Conservation (phyloP, 2,329 filamentous ascomycete species). For the Botrytis cinerea region DNA sequence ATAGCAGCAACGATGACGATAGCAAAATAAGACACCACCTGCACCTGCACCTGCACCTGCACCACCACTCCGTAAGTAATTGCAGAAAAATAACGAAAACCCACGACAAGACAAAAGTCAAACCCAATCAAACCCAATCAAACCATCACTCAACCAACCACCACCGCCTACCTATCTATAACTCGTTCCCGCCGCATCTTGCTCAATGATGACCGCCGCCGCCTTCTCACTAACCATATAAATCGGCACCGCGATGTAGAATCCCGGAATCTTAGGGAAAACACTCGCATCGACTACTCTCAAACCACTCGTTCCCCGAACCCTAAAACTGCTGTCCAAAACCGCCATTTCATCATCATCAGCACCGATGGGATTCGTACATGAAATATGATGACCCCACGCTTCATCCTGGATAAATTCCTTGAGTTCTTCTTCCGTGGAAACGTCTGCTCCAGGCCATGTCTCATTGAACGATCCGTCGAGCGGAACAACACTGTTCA, state of each 20-base stretch:
- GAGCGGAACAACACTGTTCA: constrained; percentile 47
- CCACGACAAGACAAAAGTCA: not conserved
- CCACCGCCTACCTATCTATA: not conserved
- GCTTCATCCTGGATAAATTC: constrained; percentile 52
- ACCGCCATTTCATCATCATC: constrained; percentile 52
- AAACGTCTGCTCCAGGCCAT: constrained; percentile 47
- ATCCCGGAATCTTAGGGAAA: constrained; percentile 55
- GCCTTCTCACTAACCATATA: constrained; percentile 64
- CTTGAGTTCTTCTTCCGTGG: constrained; percentile 43
- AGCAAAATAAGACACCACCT: not conserved
- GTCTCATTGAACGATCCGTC: constrained; percentile 46
- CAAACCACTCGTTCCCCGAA: constrained; percentile 44
- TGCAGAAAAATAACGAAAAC: not conserved
- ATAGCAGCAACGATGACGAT: not conserved
- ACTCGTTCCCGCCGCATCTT: not conserved
- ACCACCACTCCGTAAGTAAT: not conserved
- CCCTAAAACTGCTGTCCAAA: constrained; percentile 44
- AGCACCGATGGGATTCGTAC: constrained; percentile 52
- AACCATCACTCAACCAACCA: not conserved
- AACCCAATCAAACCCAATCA: not conserved
- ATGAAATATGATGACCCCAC: constrained; percentile 60
- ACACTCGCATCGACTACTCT: constrained; percentile 62
- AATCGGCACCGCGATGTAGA: constrained; percentile 52
- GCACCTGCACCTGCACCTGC: not conserved
- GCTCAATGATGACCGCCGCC: constrained; percentile 26